A percentile compares a stretch with the other conserved stretches of the same genome.
phyloP scores from a whole-genome alignment of 345 rosid genomes.

The Gossypium longicalyx region DNA sequence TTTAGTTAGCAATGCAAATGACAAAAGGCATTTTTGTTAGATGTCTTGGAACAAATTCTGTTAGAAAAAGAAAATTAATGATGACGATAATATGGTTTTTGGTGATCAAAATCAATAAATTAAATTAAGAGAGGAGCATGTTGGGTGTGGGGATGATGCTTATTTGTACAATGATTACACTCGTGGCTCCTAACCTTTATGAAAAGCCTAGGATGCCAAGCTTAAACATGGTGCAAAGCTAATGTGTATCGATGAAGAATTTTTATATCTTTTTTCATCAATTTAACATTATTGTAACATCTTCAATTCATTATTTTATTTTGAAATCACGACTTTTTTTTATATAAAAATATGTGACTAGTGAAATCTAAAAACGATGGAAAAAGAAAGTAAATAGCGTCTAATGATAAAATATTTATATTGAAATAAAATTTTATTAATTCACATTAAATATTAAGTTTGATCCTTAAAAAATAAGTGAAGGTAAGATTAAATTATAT shows the following conservation, averaged over 20 bases:
- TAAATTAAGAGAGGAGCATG: conserved; percentile 13
- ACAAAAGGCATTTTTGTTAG: background rate
- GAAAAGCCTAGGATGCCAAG: conserved; percentile 11
- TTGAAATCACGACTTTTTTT: too few species aligned
- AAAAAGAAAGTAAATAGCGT: too few species aligned
- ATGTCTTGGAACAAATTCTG: background rate
- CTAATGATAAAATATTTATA: too few species aligned
- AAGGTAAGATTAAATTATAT: too few species aligned
- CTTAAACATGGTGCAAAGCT: conserved; percentile 4
- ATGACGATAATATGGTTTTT: background rate
- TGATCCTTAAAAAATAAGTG: too few species aligned
- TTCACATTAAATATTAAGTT: too few species aligned
- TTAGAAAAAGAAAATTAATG: background rate
- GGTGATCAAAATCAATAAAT: background rate
- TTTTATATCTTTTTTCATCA: background rate
- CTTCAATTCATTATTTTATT: too few species aligned
- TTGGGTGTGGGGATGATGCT: conserved; percentile 38
- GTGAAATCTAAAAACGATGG: too few species aligned
- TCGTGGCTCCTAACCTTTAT: conserved; percentile 42
- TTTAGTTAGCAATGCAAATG: background rate
- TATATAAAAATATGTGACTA: too few species aligned
- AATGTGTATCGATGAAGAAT: background rate
- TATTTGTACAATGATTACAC: conserved; percentile 47
- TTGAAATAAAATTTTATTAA: too few species aligned
- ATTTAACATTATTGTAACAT: background rate